These are phyloP conservation scores for Aspergillus ochraceus DNA, from an alignment of 2,329 filamentous ascomycete genomes.

Conservation along the genomic window DNA sequence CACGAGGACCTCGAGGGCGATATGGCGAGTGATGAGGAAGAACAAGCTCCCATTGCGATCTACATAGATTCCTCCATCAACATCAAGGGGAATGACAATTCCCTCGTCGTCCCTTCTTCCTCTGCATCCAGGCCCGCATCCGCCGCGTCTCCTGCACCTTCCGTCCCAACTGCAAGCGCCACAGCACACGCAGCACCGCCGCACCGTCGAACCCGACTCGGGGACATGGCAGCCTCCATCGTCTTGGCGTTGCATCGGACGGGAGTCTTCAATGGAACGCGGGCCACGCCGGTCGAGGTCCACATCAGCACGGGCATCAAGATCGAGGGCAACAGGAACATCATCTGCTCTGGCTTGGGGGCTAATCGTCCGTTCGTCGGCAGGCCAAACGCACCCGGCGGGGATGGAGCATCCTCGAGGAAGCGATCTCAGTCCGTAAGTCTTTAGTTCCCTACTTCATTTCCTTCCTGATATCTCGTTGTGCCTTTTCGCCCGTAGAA, in stretches of 20 bases:
- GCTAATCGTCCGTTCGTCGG: not conserved
- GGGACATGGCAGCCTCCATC: constrained; percentile 25
- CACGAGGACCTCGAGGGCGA: constrained; percentile 2
- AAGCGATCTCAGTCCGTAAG: constrained; percentile 27
- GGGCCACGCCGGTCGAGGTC: constrained; percentile 22
- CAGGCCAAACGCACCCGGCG: not conserved
- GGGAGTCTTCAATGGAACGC: constrained; percentile 9
- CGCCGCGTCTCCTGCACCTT: constrained; percentile 1
- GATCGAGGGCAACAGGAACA: constrained; percentile 30
- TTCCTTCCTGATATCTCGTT: not conserved
- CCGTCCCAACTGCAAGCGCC: constrained; percentile 3
- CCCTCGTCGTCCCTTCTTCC: constrained; percentile 27
- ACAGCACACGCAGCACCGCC: constrained; percentile 17
- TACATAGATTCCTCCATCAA: constrained; percentile 38
- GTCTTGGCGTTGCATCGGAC: constrained; percentile 23
- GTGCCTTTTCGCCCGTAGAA: not conserved
- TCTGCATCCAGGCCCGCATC: constrained; percentile 2
- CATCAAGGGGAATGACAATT: constrained; percentile 36
- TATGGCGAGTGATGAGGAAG: constrained; percentile 18
- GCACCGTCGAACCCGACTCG: constrained; percentile 25
- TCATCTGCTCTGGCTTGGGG: constrained; percentile 21
- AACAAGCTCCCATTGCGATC: constrained; percentile 27
- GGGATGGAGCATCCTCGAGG: constrained; percentile 12
- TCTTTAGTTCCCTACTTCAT: not conserved
- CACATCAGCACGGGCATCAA: constrained; percentile 30